Conservation (phyloP, 2,329 filamentous ascomycete species). For the Neofusicoccum parvum region DNA sequence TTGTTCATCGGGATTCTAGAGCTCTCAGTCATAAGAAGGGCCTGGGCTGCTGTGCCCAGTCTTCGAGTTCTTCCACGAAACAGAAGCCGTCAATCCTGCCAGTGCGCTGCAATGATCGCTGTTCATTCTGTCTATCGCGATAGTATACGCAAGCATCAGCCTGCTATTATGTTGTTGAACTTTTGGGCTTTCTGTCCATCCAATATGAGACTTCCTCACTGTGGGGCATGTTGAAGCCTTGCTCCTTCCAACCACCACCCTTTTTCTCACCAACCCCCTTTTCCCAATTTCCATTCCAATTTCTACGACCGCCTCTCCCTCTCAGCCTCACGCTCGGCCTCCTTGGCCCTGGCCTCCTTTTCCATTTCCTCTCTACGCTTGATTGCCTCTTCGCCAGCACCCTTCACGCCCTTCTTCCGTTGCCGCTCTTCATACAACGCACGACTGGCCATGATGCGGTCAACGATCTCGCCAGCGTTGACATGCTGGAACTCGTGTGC, state of each 20-base stretch:
- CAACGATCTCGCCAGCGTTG: slow-evolving; percentile 90
- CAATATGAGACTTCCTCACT: neutral
- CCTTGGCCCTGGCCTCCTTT: slow-evolving; percentile 30
- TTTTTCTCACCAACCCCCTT: neutral
- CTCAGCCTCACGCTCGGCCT: slow-evolving; percentile 15
- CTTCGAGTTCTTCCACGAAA: neutral
- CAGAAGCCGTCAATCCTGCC: neutral
- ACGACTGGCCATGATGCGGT: slow-evolving; percentile 83
- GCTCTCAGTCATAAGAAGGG: neutral
- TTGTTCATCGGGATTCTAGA: neutral
- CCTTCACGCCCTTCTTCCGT: slow-evolving; percentile 85
- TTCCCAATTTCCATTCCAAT: neutral
- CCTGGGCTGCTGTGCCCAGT: neutral
- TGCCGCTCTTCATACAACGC: slow-evolving; percentile 91
- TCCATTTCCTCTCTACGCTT: slow-evolving; percentile 41
- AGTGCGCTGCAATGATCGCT: neutral
- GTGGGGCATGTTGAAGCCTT: slow-evolving; percentile 14
- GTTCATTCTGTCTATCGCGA: too few species aligned
- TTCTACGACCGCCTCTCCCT: slow-evolving; percentile 1
- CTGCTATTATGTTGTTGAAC: slow-evolving; percentile 18
- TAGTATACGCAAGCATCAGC: neutral
- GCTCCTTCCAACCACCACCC: too few species aligned
- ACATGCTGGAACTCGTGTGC: slow-evolving; percentile 81
- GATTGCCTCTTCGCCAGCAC: slow-evolving; percentile 65
- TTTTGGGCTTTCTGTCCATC: neutral